A percentile compares a stretch with the other conserved stretches of the same genome.
Evolutionary conservation across 805 yeast species (phyloP).

Genomic region (Ogataea zsoltii): DNA sequence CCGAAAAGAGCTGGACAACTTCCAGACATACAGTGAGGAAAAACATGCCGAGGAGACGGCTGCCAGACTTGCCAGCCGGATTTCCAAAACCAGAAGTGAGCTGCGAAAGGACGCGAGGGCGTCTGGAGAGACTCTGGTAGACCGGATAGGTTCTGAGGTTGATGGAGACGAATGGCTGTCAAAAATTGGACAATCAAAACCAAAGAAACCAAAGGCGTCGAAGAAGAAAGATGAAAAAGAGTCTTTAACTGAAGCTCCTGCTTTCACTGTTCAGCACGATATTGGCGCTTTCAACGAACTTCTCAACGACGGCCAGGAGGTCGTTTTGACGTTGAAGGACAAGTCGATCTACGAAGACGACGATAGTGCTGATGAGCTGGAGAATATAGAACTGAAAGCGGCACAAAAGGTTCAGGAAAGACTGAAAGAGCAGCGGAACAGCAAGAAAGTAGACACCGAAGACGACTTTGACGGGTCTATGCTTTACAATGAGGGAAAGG

Average conservation of each 20-base stretch:
- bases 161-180: slow-evolving; percentile 39
- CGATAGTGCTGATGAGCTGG: slow-evolving; percentile 43
- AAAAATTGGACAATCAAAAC: slow-evolving; percentile 28
- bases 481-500: slow-evolving; percentile 23
- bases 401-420: slow-evolving; percentile 23
- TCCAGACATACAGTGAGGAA: slow-evolving; percentile 34
- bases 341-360: slow-evolving; percentile 38
- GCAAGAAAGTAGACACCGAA: slow-evolving; percentile 37
- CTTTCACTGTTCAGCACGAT: slow-evolving; percentile 46
- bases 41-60: slow-evolving; percentile 35
- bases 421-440: slow-evolving; percentile 8
- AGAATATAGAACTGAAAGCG: slow-evolving; percentile 27
- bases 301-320: slow-evolving; percentile 33
- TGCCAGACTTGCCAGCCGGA: slow-evolving; percentile 20
- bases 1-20: slow-evolving; percentile 30
- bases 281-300: slow-evolving; percentile 39
- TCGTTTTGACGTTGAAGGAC: slow-evolving; percentile 61
- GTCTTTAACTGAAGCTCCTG: neutral
- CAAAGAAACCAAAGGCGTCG: slow-evolving; percentile 7
- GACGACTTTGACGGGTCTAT: slow-evolving; percentile 10
- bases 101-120: slow-evolving; percentile 24
- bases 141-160: slow-evolving; percentile 28
- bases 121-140: slow-evolving; percentile 29
- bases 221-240: neutral
- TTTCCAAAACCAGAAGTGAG: slow-evolving; percentile 17